Percentiles rank a stretch among this genome's conserved stretches.
phyloP scores from a whole-genome alignment of 106 monocot species.

The Dioscorea dumetorum region DNA sequence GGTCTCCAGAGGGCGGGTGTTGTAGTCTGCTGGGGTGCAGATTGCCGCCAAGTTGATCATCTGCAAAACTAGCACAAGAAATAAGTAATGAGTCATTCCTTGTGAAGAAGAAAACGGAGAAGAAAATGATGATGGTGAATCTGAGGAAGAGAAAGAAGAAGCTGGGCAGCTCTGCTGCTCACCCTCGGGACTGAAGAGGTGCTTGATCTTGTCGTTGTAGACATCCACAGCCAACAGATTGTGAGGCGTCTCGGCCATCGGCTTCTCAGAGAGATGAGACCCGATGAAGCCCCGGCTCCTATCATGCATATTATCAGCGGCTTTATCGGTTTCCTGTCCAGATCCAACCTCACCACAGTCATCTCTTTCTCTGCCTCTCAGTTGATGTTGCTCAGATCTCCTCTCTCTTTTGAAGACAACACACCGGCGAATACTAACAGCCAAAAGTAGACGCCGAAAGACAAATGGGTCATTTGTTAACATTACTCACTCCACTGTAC shows the following conservation, averaged over 20 bases:
- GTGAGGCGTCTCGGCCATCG: constrained; percentile 55
- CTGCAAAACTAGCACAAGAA: constrained; percentile 13
- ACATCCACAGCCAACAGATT: constrained; percentile 57
- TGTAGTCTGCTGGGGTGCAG: constrained; percentile 74
- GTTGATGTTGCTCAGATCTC: too few species aligned
- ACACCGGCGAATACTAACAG: too few species aligned
- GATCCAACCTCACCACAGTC: constrained; percentile 31
- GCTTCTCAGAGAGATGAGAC: constrained; percentile 68
- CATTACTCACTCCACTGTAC: too few species aligned
- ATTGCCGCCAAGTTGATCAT: constrained; percentile 67
- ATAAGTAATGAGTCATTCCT: not conserved
- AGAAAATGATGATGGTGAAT: not conserved
- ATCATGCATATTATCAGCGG: constrained; percentile 68
- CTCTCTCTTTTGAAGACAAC: too few species aligned
- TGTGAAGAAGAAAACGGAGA: not conserved
- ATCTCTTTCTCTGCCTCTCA: not conserved
- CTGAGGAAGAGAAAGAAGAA: not conserved
- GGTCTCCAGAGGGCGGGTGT: constrained; percentile 67
- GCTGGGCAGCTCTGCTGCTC: not conserved
- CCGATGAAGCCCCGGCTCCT: constrained; percentile 79
- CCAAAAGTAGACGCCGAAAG: too few species aligned
- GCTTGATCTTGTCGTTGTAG: constrained; percentile 70
- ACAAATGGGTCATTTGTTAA: too few species aligned
- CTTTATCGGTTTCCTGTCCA: constrained; percentile 50
- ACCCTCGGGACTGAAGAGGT: constrained; percentile 24